Evolutionary conservation across 1,284 basidiomycete genomes (phyloP).

Genomic region (Malassezia arunalokei): DNA sequence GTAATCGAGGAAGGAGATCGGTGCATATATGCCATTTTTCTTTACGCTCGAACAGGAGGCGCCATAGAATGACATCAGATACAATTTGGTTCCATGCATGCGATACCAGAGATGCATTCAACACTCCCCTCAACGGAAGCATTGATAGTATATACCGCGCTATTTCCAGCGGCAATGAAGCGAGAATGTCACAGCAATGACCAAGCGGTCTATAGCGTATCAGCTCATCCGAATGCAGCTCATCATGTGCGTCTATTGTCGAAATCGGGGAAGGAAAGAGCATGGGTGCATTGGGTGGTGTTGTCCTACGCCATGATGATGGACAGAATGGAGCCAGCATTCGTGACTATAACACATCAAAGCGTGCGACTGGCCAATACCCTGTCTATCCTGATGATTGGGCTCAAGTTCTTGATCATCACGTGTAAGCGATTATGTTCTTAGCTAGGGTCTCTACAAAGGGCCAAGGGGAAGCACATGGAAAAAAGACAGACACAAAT

Average conservation of each 20-base stretch:
- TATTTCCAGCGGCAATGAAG: conserved; percentile 2
- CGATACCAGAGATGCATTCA: conserved; percentile 1
- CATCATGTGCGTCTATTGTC: neutral
- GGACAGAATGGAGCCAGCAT: too few species aligned
- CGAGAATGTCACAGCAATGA: neutral
- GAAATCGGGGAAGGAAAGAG: too few species aligned
- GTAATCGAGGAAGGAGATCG: neutral
- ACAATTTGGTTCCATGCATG: conserved; percentile 6
- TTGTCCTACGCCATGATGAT: too few species aligned
- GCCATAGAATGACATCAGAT: conserved; percentile 4
- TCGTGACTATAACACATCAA: too few species aligned
- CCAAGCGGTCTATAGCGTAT: neutral
- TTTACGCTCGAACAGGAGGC: neutral
- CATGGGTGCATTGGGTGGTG: too few species aligned
- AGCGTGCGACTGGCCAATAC: too few species aligned
- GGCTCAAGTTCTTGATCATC: too few species aligned
- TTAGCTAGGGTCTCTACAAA: too few species aligned
- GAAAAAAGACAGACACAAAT: too few species aligned
- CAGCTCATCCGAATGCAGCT: neutral
- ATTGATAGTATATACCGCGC: conserved; percentile 6
- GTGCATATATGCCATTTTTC: conserved; percentile 3
- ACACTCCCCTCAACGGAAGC: neutral
- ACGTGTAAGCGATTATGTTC: too few species aligned
- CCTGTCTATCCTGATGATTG: too few species aligned
- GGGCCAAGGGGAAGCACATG: too few species aligned